Evolutionary conservation across 306 rosid species (phyloP).

Genomic region (Albizia julibrissin): DNA sequence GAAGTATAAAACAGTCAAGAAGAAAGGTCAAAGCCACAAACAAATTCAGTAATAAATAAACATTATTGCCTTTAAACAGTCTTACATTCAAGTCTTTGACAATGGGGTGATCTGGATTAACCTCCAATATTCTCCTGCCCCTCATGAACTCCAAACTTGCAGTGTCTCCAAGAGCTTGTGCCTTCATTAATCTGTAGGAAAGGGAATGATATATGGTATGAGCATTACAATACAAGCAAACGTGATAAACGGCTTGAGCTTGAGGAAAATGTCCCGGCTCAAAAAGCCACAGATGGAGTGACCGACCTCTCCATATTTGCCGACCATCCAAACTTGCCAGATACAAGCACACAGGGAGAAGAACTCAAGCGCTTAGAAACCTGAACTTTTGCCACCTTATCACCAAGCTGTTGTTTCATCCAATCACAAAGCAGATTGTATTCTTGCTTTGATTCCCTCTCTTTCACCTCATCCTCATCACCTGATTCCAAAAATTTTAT

Average conservation of each 20-base stretch:
- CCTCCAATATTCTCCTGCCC: constrained; percentile 96
- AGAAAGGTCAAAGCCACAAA: not conserved
- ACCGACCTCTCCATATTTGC: constrained; percentile 98
- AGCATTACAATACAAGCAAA: not conserved
- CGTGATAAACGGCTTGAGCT: not conserved
- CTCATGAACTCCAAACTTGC: constrained; percentile 97
- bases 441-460: constrained; percentile 82
- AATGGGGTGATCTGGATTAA: constrained; percentile 93
- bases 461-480: constrained; percentile 90
- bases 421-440: constrained; percentile 92
- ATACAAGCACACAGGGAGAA: constrained; percentile 99
- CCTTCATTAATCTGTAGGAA: constrained; percentile 89
- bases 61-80: constrained; percentile 7
- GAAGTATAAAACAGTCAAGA: constrained; percentile 7
- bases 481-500: constrained; percentile 52
- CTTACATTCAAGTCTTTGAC: constrained; percentile 85
- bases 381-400: constrained; percentile 93
- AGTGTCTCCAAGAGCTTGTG: constrained; percentile 95
- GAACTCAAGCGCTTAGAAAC: constrained; percentile 95
- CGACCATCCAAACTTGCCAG: constrained; percentile 99
- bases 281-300: not conserved
- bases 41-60: constrained; percentile 3
- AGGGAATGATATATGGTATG: not conserved
- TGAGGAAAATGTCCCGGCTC: not conserved
- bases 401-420: constrained; percentile 98